phyloP scores from a whole-genome alignment of 225 moss, liverwort and hornwort genomes.

The Takakia lepidozioides region DNA sequence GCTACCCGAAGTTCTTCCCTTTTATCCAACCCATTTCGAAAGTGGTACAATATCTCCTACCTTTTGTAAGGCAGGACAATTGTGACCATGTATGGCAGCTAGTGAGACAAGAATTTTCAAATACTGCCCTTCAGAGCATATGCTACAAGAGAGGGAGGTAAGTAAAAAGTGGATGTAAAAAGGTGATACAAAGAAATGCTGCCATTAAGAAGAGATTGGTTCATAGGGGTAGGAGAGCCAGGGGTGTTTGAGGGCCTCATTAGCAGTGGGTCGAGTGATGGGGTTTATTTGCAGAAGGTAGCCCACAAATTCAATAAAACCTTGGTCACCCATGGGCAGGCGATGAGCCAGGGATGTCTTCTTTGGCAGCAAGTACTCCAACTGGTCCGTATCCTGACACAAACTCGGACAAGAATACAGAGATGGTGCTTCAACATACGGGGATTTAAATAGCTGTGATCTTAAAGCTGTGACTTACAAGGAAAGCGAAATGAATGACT shows the following conservation, averaged over 20 bases:
- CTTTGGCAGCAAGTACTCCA: conserved; percentile 80
- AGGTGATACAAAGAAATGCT: conserved; percentile 1
- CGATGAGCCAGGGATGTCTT: conserved; percentile 84
- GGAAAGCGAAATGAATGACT: too few relatives aligned
- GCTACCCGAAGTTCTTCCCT: too few relatives aligned
- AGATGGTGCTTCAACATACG: too few relatives aligned
- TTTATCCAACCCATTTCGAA: too few relatives aligned
- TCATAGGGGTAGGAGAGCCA: conserved; percentile 97
- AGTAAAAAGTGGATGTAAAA: background rate
- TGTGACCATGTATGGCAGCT: too few relatives aligned
- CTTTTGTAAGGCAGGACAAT: too few relatives aligned
- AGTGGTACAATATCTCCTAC: too few relatives aligned
- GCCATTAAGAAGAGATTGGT: conserved; percentile 69
- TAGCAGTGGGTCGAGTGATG: conserved; percentile 62
- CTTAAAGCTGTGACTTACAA: too few relatives aligned
- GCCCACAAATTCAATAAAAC: conserved; percentile 88
- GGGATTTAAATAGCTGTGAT: too few relatives aligned
- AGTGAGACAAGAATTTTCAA: too few relatives aligned
- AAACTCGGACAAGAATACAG: too few relatives aligned
- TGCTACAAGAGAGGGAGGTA: conserved; percentile 20
- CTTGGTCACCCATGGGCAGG: conserved; percentile 96
- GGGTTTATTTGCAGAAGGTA: conserved; percentile 74
- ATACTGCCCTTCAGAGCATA: conserved; percentile 19
- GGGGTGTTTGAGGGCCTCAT: conserved; percentile 82
- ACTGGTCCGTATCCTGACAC: conserved; percentile 73